A percentile compares a stretch with the other conserved stretches of the same genome.
These are phyloP conservation scores for Trametes gibbosa DNA, from an alignment of 768 basidiomycete genomes.

Conservation along the genomic window DNA sequence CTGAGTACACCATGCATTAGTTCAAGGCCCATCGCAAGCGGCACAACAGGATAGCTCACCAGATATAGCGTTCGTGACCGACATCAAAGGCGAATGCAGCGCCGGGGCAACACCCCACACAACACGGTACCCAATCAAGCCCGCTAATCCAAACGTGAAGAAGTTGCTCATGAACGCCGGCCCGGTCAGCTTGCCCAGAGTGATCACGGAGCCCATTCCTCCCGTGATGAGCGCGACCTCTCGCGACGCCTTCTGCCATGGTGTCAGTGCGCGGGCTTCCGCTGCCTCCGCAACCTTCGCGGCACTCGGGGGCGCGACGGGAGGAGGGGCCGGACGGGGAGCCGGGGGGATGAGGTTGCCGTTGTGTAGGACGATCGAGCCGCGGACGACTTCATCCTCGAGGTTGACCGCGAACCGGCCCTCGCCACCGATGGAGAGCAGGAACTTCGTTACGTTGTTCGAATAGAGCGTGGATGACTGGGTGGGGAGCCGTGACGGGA, in stretches of 20 bases:
- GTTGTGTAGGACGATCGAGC: constrained; percentile 71
- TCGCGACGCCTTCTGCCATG: constrained; percentile 78
- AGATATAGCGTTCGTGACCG: constrained; percentile 86
- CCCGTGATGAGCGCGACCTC: constrained; percentile 74
- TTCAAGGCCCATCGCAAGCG: not conserved
- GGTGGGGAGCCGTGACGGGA: constrained; percentile 85
- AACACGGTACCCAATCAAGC: constrained; percentile 83
- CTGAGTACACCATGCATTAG: constrained; percentile 27
- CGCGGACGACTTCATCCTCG: constrained; percentile 81
- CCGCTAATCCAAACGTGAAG: constrained; percentile 85
- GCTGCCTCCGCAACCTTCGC: constrained; percentile 46
- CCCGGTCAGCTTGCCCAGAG: constrained; percentile 75
- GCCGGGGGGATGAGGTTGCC: constrained; percentile 64
- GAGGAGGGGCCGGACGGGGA: constrained; percentile 67
- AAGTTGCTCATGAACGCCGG: constrained; percentile 86
- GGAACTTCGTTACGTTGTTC: constrained; percentile 88
- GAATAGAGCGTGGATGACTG: constrained; percentile 89
- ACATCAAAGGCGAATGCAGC: constrained; percentile 87
- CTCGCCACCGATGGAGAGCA: constrained; percentile 69
- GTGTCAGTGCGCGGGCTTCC: constrained; percentile 61
- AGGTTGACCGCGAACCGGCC: constrained; percentile 65
- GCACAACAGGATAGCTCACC: constrained; percentile 36
- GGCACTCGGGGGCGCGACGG: constrained; percentile 48
- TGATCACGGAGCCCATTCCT: constrained; percentile 72
- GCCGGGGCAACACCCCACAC: constrained; percentile 90